Base-by-base conservation (phyloP, 169 alveolate genomes). In the Plasmodium gonderi region DNA sequence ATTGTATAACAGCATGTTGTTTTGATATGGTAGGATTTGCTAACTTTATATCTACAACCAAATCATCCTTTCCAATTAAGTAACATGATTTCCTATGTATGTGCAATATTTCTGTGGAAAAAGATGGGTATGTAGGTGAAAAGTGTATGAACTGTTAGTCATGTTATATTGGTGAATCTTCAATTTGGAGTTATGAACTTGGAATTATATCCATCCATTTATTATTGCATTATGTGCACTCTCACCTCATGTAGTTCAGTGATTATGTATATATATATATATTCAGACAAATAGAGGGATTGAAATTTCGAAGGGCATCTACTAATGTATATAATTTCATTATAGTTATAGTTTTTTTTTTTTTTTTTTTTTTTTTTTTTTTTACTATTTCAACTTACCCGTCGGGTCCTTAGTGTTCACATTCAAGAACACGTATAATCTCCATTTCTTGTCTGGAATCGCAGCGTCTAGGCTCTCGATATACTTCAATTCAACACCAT, bases 1-100 rank as follows among this genome's bases (percentile, higher is more conserved):
- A 98, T 91, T 98, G 99, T 49, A 99, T 98, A n/a, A 98, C 99
- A 8, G 99, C 99, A 92, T 99, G 99, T 91, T 99, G 99, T 60
- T 96, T 96, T 3, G 99, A 97, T 23, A 97, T 93, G 20, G 99
- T 95, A 5, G 97, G 96, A 79, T 98, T 98, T 68, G 95, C 95
- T 29, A 98, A 75, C 29, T 90, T 77, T 23, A 99, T 97, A 93
- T 98, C 99, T 42, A 97, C 98, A 17, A 98, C 97, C 81, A 98
- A 92, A 26, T 79, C 85, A 82, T 98, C 99, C 93, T 97, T 98
- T n/a, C 99, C 99, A 78, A 97, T 85, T 74, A 97, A 75, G 91
- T 96, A 96, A 75, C 92, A 91, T 42, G 96, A 95, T 31, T 95
- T 93, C 20, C 94, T 80, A 79, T 95, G 97, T 45, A 97, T 68